Evolutionary conservation across 2,329 filamentous ascomycete species (phyloP).

Genomic region (Paecilomyces dactylethromorphus): DNA sequence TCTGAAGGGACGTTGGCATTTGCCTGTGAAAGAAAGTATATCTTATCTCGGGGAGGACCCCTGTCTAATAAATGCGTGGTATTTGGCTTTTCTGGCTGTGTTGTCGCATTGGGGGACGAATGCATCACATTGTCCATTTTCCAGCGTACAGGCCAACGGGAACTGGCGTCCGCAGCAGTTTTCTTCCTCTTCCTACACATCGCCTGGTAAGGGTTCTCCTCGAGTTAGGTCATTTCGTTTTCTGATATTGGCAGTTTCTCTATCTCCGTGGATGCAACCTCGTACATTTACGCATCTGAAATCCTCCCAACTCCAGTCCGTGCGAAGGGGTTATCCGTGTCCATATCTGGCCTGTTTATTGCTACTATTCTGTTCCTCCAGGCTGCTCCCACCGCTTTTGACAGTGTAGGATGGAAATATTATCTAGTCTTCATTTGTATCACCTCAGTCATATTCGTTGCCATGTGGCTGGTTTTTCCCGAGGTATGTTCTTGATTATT

Average conservation of each 20-base stretch:
- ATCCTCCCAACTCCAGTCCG: conserved; percentile 15
- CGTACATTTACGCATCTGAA: conserved; percentile 12
- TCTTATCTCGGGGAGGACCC: not conserved
- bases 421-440: not conserved
- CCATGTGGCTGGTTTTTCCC: not conserved
- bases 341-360: conserved; percentile 8
- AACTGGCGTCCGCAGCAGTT: conserved; percentile 1
- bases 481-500: not conserved
- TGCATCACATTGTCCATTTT: conserved; percentile 4
- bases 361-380: conserved; percentile 10
- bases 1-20: too few species aligned
- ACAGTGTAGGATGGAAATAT: not conserved
- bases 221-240: not conserved
- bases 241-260: conserved; percentile 1
- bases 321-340: conserved; percentile 10
- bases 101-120: conserved; percentile 2
- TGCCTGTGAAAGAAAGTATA: not conserved
- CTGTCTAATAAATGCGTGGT: not conserved
- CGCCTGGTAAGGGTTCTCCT: not conserved
- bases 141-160: conserved; percentile 1
- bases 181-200: conserved; percentile 6
- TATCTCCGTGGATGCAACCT: conserved; percentile 10
- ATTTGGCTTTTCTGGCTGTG: conserved; percentile 1
- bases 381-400: conserved; percentile 13
- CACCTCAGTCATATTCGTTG: not conserved